Conservation (phyloP, 805 yeast genomes). For the Myxozyma sirexii region DNA sequence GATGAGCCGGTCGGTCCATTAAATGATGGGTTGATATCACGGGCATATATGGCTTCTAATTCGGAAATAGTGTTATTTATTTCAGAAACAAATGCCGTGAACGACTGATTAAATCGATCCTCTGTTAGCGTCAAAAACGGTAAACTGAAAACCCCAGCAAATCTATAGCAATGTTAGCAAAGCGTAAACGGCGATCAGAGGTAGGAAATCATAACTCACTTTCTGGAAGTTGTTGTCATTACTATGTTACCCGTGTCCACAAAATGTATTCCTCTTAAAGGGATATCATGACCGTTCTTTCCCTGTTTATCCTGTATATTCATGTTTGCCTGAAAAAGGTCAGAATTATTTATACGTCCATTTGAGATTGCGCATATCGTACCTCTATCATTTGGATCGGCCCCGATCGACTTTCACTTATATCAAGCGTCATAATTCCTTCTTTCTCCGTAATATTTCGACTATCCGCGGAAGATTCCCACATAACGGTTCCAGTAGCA, state of each 20-base stretch:
- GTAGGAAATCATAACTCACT: conserved; percentile 34
- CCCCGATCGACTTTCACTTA: conserved; percentile 24
- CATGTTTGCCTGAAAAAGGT: conserved; percentile 15
- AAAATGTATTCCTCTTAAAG: conserved; percentile 43
- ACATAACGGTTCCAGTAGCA: conserved; percentile 8
- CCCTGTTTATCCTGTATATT: conserved; percentile 33
- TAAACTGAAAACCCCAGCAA: conserved; percentile 39
- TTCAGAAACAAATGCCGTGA: conserved; percentile 59
- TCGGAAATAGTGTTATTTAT: conserved; percentile 51
- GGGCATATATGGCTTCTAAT: conserved; percentile 46
- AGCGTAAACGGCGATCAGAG: neutral
- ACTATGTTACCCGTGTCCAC: conserved; percentile 42
- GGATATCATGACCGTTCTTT: conserved; percentile 34
- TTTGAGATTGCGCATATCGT: neutral
- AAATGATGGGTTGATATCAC: conserved; percentile 35
- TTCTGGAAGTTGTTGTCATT: conserved; percentile 40
- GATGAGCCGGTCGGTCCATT: conserved; percentile 42
- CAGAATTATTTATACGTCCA: neutral
- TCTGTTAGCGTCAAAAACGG: conserved; percentile 57
- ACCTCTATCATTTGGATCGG: conserved; percentile 31
- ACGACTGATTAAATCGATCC: conserved; percentile 62
- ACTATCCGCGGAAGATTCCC: conserved; percentile 36
- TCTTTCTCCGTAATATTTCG: conserved; percentile 34
- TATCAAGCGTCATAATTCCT: conserved; percentile 26
- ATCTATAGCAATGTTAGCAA: conserved; percentile 6